Base-by-base conservation (phyloP, 2,329 filamentous ascomycete genomes). In the Verticillium dahliae region DNA sequence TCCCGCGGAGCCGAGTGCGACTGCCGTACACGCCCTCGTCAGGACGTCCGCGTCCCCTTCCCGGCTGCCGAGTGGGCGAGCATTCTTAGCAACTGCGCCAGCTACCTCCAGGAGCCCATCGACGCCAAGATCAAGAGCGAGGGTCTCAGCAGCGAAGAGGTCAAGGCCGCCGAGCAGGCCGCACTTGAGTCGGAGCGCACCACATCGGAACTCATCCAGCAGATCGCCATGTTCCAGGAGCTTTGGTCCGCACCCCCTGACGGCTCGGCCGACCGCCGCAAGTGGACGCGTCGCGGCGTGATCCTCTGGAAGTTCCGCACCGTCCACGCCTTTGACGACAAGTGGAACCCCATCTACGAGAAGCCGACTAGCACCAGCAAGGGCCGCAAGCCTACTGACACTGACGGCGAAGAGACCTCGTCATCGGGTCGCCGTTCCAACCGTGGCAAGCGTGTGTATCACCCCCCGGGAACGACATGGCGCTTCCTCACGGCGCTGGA, bases 221-320 rank as follows among this genome's bases (percentile, higher is more conserved):
- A 82, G 70, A 84, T 88, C 56, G 84, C 84, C 70, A 88, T 88
- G 85, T 85, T 86, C 70, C 86, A 89, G 70, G 86, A 88, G 75
- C 78, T 88, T 39, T 87, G 82, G 80, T 87, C 84, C 3, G 74
- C 77, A 13, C 72, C 82, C 4, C 80, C 80, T 6, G 77, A 78
- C 62, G 75, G 70, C 69, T 56, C 58, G 60, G 61, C 62, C 38
- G 54, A 61, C 60, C 62, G 54, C 66, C 63, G 67, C 59, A 71
- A 75, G 67, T 88, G 84, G 82, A 80, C 76, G 10, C 81, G 84
- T n/a, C 82, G 85, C 58, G 81, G 78, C 38, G 81, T 88, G 61
- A 78, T 89, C 60, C 78, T 88, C 41, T 89, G 86, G 86, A 85
- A 84, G 2, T 89, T 89, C 71, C 79, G 72, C 73, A 84, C 78